phyloP scores from a whole-genome alignment of 257 asterid genomes.

The Solanum chiquidenum region DNA sequence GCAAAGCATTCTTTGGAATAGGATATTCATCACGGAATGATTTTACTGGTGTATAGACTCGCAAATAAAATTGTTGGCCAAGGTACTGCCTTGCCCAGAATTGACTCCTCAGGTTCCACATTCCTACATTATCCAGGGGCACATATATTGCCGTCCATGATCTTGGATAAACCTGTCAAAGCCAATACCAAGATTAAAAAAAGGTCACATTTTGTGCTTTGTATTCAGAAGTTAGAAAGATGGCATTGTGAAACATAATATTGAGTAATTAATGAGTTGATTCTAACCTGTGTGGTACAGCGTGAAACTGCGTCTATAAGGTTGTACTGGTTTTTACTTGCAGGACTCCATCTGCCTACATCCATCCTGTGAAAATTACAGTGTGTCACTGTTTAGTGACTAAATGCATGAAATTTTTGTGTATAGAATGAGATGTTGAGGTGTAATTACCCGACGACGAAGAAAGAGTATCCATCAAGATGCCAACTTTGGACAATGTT shows the following conservation, averaged over 20 bases:
- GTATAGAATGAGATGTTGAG: not conserved
- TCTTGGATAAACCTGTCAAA: conserved; percentile 54
- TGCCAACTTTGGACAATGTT: conserved; percentile 48
- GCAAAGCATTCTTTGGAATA: conserved; percentile 51
- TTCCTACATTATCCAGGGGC: conserved; percentile 68
- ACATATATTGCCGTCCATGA: conserved; percentile 64
- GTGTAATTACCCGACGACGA: conserved; percentile 46
- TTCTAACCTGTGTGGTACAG: conserved; percentile 47
- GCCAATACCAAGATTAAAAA: not conserved
- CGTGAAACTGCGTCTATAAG: conserved; percentile 57
- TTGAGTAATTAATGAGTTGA: not conserved
- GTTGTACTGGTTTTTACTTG: conserved; percentile 40
- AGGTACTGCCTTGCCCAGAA: conserved; percentile 66
- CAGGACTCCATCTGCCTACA: conserved; percentile 41
- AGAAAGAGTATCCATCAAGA: conserved; percentile 71
- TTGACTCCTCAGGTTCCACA: conserved; percentile 75
- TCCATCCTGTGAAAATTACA: conserved; percentile 44
- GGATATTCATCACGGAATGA: conserved; percentile 52
- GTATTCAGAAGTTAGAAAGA: not conserved
- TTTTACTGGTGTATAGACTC: conserved; percentile 35
- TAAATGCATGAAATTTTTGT: not conserved
- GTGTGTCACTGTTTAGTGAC: not conserved
- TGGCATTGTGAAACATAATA: not conserved
- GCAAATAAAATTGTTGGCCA: conserved; percentile 62
- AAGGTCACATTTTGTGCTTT: not conserved